These are phyloP conservation scores for Botrytis deweyae DNA, from an alignment of 2,329 filamentous ascomycete genomes.

Conservation along the genomic window DNA sequence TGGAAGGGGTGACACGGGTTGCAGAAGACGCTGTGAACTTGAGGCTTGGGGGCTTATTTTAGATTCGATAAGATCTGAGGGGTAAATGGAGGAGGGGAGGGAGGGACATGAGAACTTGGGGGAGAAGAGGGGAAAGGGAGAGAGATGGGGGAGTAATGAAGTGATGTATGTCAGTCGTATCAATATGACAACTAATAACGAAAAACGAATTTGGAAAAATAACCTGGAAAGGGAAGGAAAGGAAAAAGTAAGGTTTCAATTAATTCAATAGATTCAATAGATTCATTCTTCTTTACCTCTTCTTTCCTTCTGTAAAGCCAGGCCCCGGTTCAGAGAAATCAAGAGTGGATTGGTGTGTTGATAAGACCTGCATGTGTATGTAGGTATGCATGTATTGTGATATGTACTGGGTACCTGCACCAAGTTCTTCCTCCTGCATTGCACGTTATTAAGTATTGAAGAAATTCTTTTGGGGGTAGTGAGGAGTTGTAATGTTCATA, in stretches of 20 bases:
- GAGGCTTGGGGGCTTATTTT: neutral
- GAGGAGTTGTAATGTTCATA: neutral
- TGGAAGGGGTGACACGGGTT: neutral
- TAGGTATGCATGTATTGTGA: constrained; percentile 4
- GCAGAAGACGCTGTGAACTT: neutral
- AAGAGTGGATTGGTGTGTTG: constrained; percentile 6
- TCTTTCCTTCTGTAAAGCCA: neutral
- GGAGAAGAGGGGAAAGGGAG: neutral
- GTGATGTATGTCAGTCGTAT: neutral
- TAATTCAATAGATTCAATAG: neutral
- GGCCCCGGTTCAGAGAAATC: neutral
- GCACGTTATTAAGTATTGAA: neutral
- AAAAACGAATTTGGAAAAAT: neutral
- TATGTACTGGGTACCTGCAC: constrained; percentile 7
- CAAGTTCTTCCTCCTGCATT: neutral
- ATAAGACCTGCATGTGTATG: constrained; percentile 15
- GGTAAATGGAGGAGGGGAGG: neutral
- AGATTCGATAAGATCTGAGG: constrained; percentile 11
- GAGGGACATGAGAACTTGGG: neutral
- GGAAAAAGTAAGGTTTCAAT: neutral
- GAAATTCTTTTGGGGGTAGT: neutral
- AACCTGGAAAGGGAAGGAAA: neutral
- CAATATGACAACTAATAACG: neutral
- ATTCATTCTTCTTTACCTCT: neutral
- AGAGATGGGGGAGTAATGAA: neutral